A percentile compares a stretch with the other conserved stretches of the same genome.
Conservation (phyloP, 768 basidiomycete genomes). For the Amanita polypyramis region DNA sequence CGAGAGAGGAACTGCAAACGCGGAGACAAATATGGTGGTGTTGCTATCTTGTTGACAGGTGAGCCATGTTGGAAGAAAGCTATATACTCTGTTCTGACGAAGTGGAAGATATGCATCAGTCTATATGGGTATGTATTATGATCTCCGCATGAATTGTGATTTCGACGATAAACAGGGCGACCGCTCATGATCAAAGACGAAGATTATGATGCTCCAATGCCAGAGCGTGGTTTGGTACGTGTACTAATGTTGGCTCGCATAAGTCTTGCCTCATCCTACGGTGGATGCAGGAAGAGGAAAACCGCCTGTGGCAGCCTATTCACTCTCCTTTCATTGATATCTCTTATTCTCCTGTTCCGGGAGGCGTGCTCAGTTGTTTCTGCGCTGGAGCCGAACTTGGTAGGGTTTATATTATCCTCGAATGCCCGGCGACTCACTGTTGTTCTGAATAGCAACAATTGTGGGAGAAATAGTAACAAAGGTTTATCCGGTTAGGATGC, state of each 20-base stretch:
- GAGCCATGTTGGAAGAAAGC: constrained; percentile 11
- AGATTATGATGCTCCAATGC: constrained; percentile 61
- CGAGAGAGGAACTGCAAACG: constrained; percentile 54
- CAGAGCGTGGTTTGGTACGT: constrained; percentile 42
- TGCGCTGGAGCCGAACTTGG: constrained; percentile 48
- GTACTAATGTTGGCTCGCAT: neutral
- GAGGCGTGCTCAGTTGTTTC: constrained; percentile 43
- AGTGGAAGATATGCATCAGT: constrained; percentile 51
- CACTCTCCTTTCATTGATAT: constrained; percentile 26
- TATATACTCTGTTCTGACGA: neutral
- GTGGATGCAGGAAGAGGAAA: constrained; percentile 43
- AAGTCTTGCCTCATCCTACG: constrained; percentile 5
- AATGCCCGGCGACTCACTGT: neutral
- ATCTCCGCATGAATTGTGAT: constrained; percentile 1
- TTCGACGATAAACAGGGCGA: constrained; percentile 34
- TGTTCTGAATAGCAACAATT: constrained; percentile 40
- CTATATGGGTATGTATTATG: constrained; percentile 47
- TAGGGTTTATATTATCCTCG: constrained; percentile 18
- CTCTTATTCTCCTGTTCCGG: constrained; percentile 36
- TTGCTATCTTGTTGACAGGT: constrained; percentile 66
- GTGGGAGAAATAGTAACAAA: constrained; percentile 55
- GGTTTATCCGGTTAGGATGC: constrained; percentile 58
- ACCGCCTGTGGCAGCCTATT: constrained; percentile 42
- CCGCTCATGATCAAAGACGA: constrained; percentile 57
- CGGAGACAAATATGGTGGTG: constrained; percentile 77